Base-by-base conservation (phyloP, 2,329 filamentous ascomycete genomes). In the Septoria petroselini region DNA sequence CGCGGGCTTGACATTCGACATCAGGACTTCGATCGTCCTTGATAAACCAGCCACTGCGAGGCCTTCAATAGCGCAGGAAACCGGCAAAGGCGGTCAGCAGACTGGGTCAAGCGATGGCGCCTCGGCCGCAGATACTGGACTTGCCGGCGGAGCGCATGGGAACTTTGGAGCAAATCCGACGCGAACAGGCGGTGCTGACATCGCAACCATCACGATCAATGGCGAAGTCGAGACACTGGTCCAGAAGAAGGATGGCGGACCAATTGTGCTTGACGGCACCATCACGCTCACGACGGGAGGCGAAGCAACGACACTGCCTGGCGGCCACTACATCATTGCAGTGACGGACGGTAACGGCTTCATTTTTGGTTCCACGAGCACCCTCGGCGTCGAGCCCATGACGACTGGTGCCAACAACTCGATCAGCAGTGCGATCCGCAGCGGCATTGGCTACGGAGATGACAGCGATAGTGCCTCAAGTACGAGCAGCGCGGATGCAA, bases 251-350 rank as follows among this genome's bases (percentile, higher is more conserved):
- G 40, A 47, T 14, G 55, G 53, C 11, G 55, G 55, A 1, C 37
- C 46, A 4, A 44, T 57, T 12, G 44, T 55, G 14, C 31, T 58
- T 8, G 52, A 50, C 8, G 33, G 40, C 5, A 46, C 18, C 5
- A 45, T 45, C 15, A 52, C 57, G 3, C 25, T 60, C n/a, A 55
- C 50, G 2, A 53, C 53, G 4, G 55, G 57, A 23, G 54, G 47
- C 14, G 35, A 29, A 18, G 50, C 58, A 2, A 34, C 50, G 4
- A 55, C 53, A 2, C 35, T 59, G 3, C 11, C 33, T 1, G 40
- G 53, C 27, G 57, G 58, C 8, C 15, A 55, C 7, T 37, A 53
- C 6, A 29, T 61, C 33, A 62, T 56, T 30, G 52, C 53, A 33
- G 51, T 48, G 7, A 51, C 34, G 9, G 19, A 52, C 30, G 51